These are phyloP conservation scores for Chaetomium cochliodes DNA, from an alignment of 495 filamentous ascomycete genomes.

Conservation along the genomic window DNA sequence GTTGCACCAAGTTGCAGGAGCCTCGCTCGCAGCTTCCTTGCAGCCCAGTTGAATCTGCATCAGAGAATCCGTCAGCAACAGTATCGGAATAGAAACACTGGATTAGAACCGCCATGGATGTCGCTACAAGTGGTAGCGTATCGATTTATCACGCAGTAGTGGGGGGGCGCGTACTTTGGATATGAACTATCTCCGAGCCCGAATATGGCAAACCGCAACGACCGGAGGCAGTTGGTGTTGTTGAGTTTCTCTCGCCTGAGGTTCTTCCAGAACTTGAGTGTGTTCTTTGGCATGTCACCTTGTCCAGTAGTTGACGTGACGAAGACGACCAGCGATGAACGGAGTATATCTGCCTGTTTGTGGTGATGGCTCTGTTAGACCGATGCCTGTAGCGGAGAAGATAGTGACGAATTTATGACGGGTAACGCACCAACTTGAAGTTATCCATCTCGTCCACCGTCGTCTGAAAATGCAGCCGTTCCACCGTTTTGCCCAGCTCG, in stretches of 20 bases:
- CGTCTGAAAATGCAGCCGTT: slow-evolving; percentile 75
- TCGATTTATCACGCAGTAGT: not conserved
- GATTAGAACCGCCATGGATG: not conserved
- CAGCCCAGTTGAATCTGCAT: slow-evolving; percentile 85
- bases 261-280: slow-evolving; percentile 76
- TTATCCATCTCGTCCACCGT: slow-evolving; percentile 72
- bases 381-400: slow-evolving; percentile 26
- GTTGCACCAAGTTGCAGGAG: slow-evolving; percentile 81
- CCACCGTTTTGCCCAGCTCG: slow-evolving; percentile 68
- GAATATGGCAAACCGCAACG: slow-evolving; percentile 75
- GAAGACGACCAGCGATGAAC: slow-evolving; percentile 67
- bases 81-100: not conserved
- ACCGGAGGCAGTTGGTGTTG: slow-evolving; percentile 62
- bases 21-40: slow-evolving; percentile 80
- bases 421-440: slow-evolving; percentile 64
- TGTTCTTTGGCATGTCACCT: slow-evolving; percentile 84
- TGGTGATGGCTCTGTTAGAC: not conserved
- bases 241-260: slow-evolving; percentile 76
- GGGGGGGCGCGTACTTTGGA: slow-evolving; percentile 58
- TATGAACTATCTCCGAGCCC: slow-evolving; percentile 95
- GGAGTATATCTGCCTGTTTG: slow-evolving; percentile 43
- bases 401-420: not conserved
- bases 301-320: slow-evolving; percentile 91
- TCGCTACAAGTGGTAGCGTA: too few relatives aligned
- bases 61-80: slow-evolving; percentile 3